These are phyloP conservation scores for Coccomyxa subellipsoidea DNA, from an alignment of 163 green algal genomes.

Conservation along the genomic window DNA sequence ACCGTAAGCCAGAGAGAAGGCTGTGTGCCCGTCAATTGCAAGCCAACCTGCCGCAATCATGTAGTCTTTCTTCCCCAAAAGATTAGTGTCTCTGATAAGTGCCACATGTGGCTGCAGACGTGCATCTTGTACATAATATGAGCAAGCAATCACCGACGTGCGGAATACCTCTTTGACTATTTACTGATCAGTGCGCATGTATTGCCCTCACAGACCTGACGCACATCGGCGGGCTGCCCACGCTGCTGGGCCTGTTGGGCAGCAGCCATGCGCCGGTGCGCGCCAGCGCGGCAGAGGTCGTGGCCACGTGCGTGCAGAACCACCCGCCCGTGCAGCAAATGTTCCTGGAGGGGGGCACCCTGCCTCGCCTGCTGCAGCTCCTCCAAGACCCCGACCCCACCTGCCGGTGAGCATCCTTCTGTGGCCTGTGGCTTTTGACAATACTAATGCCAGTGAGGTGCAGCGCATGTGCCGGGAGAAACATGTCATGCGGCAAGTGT, in stretches of 20 bases:
- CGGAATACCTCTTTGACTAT: too few relatives aligned
- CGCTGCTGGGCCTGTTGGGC: conserved; percentile 65
- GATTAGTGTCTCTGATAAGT: too few relatives aligned
- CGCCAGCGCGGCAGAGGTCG: conserved; percentile 70
- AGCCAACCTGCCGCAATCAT: not conserved
- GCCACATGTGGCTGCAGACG: too few relatives aligned
- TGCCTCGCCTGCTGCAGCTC: conserved; percentile 56
- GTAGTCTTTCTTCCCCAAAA: not conserved
- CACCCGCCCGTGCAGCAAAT: conserved; percentile 74
- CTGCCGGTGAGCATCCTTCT: conserved; percentile 10
- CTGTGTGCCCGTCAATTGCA: not conserved
- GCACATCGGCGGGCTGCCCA: conserved; percentile 69
- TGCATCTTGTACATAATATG: too few relatives aligned
- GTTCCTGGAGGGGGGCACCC: conserved; percentile 54
- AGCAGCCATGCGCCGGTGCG: conserved; percentile 49
- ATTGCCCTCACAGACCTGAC: conserved; percentile 53
- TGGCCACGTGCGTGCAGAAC: conserved; percentile 77
- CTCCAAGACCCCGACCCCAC: conserved; percentile 37
- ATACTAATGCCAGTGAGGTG: too few relatives aligned
- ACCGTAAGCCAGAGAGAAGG: not conserved
- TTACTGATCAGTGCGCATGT: not conserved
- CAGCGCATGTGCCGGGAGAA: too few relatives aligned
- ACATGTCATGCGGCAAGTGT: too few relatives aligned
- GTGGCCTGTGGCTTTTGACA: too few relatives aligned
- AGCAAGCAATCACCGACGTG: too few relatives aligned